phyloP scores from a whole-genome alignment of 192 early-diverging fungal genomes.

The Glomus cerebriforme region DNA sequence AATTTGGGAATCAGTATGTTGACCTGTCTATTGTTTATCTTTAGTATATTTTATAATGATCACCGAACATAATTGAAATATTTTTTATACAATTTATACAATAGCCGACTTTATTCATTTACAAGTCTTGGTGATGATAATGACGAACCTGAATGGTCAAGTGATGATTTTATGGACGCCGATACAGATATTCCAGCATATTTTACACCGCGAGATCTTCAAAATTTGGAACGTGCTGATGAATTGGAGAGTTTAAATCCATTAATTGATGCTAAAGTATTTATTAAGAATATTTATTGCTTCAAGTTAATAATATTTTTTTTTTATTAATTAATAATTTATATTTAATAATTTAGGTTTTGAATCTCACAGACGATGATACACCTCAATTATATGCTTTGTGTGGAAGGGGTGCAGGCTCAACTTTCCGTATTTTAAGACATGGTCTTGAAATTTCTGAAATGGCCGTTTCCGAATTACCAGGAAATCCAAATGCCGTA shows the following conservation, averaged over 20 bases:
- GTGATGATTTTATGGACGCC: conserved; percentile 64
- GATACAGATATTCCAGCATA: conserved; percentile 56
- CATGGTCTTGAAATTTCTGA: conserved; percentile 93
- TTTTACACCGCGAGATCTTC: conserved; percentile 77
- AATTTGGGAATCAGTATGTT: conserved; percentile 92
- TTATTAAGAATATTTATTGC: background rate
- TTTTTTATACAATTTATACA: conserved; percentile 25
- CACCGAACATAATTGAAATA: background rate
- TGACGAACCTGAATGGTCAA: conserved; percentile 78
- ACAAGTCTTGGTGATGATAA: conserved; percentile 91
- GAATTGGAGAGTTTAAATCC: conserved; percentile 84
- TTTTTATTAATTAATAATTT: too few relatives aligned
- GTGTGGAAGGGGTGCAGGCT: conserved; percentile 79
- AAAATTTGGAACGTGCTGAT: conserved; percentile 89
- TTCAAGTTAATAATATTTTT: background rate
- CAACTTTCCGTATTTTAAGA: conserved; percentile 84
- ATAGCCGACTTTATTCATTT: conserved; percentile 86
- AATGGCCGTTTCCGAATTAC: conserved; percentile 89
- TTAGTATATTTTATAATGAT: too few relatives aligned
- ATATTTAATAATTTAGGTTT: conserved; percentile 41
- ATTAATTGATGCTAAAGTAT: conserved; percentile 75
- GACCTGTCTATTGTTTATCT: background rate
- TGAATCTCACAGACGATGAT: conserved; percentile 90
- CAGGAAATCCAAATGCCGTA: conserved; percentile 89
- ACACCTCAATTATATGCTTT: conserved; percentile 93